Percentiles rank a stretch among this genome's conserved stretches.
phyloP scores from a whole-genome alignment of 2,329 filamentous ascomycete genomes.

The Trichoderma pleuroti region DNA sequence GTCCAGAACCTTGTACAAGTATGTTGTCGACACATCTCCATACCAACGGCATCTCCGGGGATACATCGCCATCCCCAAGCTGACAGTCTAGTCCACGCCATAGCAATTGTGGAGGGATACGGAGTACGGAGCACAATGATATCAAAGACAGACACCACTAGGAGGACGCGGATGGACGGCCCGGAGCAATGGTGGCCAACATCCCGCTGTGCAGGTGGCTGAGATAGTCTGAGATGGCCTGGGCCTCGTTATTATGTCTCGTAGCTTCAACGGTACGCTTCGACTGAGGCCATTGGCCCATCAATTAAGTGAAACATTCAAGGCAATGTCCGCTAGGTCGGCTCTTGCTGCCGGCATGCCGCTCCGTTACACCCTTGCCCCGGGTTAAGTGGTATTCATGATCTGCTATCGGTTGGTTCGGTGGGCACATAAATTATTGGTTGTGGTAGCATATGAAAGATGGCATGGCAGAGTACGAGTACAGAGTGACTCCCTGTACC shows the following conservation, averaged over 20 bases:
- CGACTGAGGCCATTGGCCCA: not conserved
- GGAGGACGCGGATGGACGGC: slow-evolving; percentile 12
- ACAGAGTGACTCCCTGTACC: not conserved
- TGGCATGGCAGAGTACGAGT: not conserved
- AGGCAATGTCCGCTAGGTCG: not conserved
- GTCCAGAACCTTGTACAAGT: not conserved
- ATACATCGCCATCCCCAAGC: not conserved
- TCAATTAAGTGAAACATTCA: not conserved
- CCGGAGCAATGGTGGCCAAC: slow-evolving; percentile 10
- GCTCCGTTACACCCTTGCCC: not conserved
- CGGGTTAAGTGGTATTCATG: not conserved
- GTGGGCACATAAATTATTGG: not conserved
- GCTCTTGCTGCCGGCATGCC: not conserved
- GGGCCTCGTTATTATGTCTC: not conserved
- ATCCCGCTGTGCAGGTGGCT: not conserved
- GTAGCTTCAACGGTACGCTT: not conserved
- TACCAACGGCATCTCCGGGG: not conserved
- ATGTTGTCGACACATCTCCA: not conserved
- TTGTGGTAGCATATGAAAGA: not conserved
- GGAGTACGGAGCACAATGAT: too few species aligned
- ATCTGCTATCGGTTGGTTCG: not conserved
- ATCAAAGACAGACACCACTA: not conserved
- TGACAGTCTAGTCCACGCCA: not conserved
- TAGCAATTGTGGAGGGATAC: not conserved
- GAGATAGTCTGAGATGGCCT: not conserved